Base-by-base conservation (phyloP, 2,329 filamentous ascomycete species). In the Penicillium sp. region DNA sequence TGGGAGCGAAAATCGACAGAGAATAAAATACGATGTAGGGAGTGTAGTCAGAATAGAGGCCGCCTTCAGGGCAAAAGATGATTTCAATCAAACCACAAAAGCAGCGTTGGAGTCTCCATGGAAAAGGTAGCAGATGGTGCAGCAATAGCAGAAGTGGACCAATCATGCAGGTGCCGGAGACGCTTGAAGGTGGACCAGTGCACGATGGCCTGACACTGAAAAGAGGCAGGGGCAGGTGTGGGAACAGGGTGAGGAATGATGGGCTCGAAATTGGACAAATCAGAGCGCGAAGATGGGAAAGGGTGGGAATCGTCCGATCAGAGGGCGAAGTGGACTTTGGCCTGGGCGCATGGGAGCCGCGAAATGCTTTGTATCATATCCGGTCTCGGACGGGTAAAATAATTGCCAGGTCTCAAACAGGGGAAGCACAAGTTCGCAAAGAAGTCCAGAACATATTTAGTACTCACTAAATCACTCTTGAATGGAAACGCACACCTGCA, bases 161-260 rank as follows among this genome's bases (percentile, higher is more conserved):
- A 68, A 70, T 68, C 58, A 66, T 63, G 67, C 64, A 59, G 56
- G 59, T 59, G 62, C 61, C 57, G 61, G 61, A 40, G 52, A 63
- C 55, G 57, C 52, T 61, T 32, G 45, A 58, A 44, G 56, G 65
- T 68, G 64, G 65, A 63, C 61, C 56, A 57, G 60, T 47, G 59
- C 57, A 67, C 58, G 61, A 68, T 68, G 66, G 65, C 61, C 64
- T 68, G 66, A 67, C 56, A 59, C 55, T 62, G 55, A 50, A 56
- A 60, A 47, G 50, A 58, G 54, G 55, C 44, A 58, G 55, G 55
- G 57, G 59, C 50, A 57, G 36, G 40, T 48, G 53, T 47, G 45
- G 49, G 54, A 55, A 54, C 50, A 62, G 53, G 46, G 46, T 47
- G 58, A 61, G 44, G 51, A 59, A 55, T 59, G 59, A 54, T 58